Evolutionary conservation across 2,329 filamentous ascomycete genomes (phyloP).

Genomic region (Fusarium transvaalense): DNA sequence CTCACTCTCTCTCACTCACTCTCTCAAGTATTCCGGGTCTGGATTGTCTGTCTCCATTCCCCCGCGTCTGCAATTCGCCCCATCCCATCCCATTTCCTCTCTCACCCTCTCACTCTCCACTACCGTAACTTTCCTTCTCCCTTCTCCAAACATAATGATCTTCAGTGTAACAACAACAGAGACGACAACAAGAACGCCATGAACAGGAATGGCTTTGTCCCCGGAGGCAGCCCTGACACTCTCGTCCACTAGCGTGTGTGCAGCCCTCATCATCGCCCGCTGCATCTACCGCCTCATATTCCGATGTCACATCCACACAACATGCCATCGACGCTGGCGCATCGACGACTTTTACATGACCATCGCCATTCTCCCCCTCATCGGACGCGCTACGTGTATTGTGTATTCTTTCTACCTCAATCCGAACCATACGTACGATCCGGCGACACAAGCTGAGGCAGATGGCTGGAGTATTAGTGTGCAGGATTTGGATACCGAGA

Average conservation of each 20-base stretch:
- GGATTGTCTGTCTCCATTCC: background rate
- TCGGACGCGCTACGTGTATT: constrained; percentile 48
- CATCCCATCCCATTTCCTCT: background rate
- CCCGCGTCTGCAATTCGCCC: constrained; percentile 4
- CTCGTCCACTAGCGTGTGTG: constrained; percentile 47
- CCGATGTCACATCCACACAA: constrained; percentile 46
- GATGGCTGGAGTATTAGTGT: constrained; percentile 25
- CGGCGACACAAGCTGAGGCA: constrained; percentile 41
- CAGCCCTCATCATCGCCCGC: constrained; percentile 47
- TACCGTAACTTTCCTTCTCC: background rate
- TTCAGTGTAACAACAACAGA: background rate
- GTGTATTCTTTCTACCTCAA: constrained; percentile 46
- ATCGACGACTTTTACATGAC: constrained; percentile 52
- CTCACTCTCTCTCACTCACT: too few relatives aligned
- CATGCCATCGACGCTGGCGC: constrained; percentile 51
- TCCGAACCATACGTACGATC: constrained; percentile 44
- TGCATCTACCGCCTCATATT: constrained; percentile 48
- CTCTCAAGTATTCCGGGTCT: background rate
- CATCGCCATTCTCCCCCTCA: constrained; percentile 49
- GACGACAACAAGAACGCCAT: constrained; percentile 1
- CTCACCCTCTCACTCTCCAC: background rate
- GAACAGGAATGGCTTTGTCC: constrained; percentile 42
- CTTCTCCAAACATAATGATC: constrained; percentile 13
- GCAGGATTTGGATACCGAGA: constrained; percentile 34
- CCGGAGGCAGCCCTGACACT: constrained; percentile 47